Evolutionary conservation across 1,139 yeast species (phyloP).

Genomic region (Casaregolazyma lundiana): DNA sequence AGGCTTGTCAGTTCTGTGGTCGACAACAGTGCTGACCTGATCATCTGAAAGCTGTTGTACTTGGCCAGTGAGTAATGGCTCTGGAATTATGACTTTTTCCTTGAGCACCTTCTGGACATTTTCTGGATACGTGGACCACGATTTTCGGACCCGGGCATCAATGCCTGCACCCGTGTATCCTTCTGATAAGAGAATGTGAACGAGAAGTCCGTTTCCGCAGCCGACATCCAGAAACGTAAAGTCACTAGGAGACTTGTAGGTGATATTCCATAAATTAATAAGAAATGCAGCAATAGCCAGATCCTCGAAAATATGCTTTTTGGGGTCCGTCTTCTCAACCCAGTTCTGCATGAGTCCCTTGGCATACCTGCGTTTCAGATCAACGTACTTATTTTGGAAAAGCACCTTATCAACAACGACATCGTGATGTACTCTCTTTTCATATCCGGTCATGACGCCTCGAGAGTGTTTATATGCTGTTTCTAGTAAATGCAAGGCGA

Average conservation of each 20-base stretch:
- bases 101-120: conserved; percentile 52
- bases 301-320: conserved; percentile 95
- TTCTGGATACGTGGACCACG: conserved; percentile 74
- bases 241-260: conserved; percentile 43
- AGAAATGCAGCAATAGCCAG: conserved; percentile 92
- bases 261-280: conserved; percentile 76
- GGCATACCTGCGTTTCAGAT: conserved; percentile 78
- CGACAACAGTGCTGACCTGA: conserved; percentile 49
- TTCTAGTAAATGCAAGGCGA: conserved; percentile 71
- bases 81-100: conserved; percentile 80
- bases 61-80: conserved; percentile 42
- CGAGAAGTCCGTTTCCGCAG: conserved; percentile 91
- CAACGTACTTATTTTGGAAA: conserved; percentile 79
- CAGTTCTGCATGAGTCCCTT: conserved; percentile 71
- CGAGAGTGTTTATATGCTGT: conserved; percentile 79
- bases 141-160: conserved; percentile 85
- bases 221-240: conserved; percentile 86
- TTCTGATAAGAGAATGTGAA: conserved; percentile 67
- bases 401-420: conserved; percentile 73
- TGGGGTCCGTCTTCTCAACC: conserved; percentile 92
- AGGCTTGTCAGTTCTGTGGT: conserved; percentile 52
- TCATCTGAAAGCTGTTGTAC: conserved; percentile 46
- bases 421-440: conserved; percentile 86
- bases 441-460: conserved; percentile 81
- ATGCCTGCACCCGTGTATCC: conserved; percentile 82